Base-by-base conservation (phyloP, 352 stramenopile species). In the Phytophthora quininea region DNA sequence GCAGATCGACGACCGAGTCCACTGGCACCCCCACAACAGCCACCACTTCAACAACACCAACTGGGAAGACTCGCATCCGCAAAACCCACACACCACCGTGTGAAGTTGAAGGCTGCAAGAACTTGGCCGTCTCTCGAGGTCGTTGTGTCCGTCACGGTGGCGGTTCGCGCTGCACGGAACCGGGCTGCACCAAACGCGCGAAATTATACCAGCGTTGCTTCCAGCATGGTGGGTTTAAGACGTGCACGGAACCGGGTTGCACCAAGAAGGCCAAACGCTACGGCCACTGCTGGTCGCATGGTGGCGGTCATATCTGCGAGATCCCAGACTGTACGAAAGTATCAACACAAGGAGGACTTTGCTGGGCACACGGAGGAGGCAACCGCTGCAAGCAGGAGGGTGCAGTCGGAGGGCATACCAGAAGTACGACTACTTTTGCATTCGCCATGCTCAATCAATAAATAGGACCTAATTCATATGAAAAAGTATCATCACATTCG, bases 201-300 rank as follows among this genome's bases (percentile, higher is more conserved):
- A 88, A 88, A 67, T 59, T 88, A 10, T 85, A 88, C 63, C 84
- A 87, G 59, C 75, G 77, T 42, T 88, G 77, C 57, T 90, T 88
- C 73, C 82, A 88, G 58, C 79, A 88, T 49, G 81, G 77, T 54
- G 81, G 81, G n/a, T 85, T 76, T 68, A 89, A 92, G 71, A 88
- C 61, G 30, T 91, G 84, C 73, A 79, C 74, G 8, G 64, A 79
- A 27, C 66, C 79, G 4, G 71, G 73, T 7, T 92, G 84, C 62
- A 82, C 61, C 27, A 77, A 80, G 60, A 88, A 89, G 48, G 82
- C 84, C 56, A 90, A 90, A 66, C 82, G 81, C 0, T 88, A 87
- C 54, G 82, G 80, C 38, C 79, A 85, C 66, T 92, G 84, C 68
- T 90, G 82, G 76, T 87, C 84, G 27, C 82, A 92, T 47, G 82